A percentile compares a stretch with the other conserved stretches of the same genome.
Conservation (phyloP, 1,284 basidiomycete genomes). For the Boletellus deceptivus region DNA sequence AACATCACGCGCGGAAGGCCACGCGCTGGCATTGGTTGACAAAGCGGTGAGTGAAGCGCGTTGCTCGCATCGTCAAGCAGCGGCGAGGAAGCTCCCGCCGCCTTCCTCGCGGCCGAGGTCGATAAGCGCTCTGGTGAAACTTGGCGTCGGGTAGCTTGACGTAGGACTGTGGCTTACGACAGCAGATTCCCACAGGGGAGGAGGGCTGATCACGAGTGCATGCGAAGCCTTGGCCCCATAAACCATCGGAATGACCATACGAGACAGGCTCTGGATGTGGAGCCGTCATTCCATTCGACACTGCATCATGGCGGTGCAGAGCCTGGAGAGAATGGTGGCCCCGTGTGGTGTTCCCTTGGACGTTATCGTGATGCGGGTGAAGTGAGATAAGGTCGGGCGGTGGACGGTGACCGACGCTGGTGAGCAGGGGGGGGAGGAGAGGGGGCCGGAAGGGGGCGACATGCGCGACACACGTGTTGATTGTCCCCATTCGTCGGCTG, state of each 20-base stretch:
- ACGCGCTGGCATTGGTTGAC: conserved; percentile 6
- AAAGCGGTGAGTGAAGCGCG: background rate
- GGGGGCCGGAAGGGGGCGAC: conserved; percentile 20
- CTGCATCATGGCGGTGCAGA: background rate
- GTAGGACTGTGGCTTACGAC: too few species aligned
- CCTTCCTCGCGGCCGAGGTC: conserved; percentile 3
- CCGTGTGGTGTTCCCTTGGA: background rate
- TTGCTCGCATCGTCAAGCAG: too few species aligned
- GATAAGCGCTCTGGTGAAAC: conserved; percentile 1
- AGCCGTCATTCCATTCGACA: background rate
- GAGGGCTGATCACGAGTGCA: too few species aligned
- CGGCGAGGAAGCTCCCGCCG: too few species aligned
- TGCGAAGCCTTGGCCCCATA: too few species aligned
- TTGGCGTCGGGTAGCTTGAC: background rate
- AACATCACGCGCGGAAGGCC: conserved; percentile 11
- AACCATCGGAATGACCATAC: too few species aligned
- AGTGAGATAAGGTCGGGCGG: background rate
- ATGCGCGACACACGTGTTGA: conserved; percentile 27
- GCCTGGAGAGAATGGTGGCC: background rate
- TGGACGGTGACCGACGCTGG: background rate
- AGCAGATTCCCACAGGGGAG: too few species aligned
- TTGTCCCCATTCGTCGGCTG: conserved; percentile 20
- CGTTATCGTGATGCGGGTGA: conserved; percentile 3
- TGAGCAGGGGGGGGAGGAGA: conserved; percentile 11
- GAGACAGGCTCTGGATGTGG: background rate